Evolutionary conservation across 2,329 filamentous ascomycete species (phyloP), one percentile per base, ranked within the genome.

Genomic region (Capronia americana): DNA sequence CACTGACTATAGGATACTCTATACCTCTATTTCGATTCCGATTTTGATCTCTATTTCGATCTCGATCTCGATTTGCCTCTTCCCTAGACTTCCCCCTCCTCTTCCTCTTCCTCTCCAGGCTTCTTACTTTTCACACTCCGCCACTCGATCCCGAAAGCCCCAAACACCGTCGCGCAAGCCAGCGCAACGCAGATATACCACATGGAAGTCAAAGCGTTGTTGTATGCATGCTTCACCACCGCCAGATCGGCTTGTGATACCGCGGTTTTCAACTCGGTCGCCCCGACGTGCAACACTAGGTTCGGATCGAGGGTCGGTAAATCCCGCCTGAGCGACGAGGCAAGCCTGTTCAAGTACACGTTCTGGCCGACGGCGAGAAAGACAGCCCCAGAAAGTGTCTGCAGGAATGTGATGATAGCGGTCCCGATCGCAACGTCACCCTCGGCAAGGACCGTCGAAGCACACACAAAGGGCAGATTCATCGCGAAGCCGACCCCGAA

Each of bases 331-430:
- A 65, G 20, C 51, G 63, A 54, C 63, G 70, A 26, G 71, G 53
- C 24, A 61, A 76, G 73, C 23, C 58, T 71, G 62, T 72, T 74
- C 44, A 57, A 69, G 57, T 74, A 75, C 28, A 74, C 74, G 53
- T 72, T 68, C 30, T 75, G 74, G 24, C 73, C 74, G 10, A 77
- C 68, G 2, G 76, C 72, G 12, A 77, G 68, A 41, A 71, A 75
- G 6, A 75, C 70, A 0, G 78, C 72, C 2, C 64, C 74, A 11
- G 74, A 72, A 3, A 80, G 70, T 56, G 76, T 77, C 59, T 79
- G 78, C 51, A 67, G 68, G 57, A 75, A 76, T 17, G 75, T 73
- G 20, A 76, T 63, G 55, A 76, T 70, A 2, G 74, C 68, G 69
- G 74, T 74, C 44, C 70, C 74, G 3, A 67, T 63, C 20, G 75